Percentiles rank a stretch among this genome's conserved stretches.
Conservation (phyloP, 176 grass and related monocot genomes). For the Juncus inflexus region DNA sequence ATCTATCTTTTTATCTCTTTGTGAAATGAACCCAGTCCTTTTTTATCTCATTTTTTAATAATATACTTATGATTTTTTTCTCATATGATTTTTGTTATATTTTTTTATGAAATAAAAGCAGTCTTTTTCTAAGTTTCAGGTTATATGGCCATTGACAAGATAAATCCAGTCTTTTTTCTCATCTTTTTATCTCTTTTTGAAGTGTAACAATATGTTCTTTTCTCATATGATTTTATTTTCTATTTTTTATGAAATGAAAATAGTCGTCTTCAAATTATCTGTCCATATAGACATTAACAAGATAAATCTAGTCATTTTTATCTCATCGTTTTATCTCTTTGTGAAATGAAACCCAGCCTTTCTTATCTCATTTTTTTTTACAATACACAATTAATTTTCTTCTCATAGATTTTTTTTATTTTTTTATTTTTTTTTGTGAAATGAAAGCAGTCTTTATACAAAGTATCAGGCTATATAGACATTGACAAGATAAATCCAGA, state of each 20-base stretch:
- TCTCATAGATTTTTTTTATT: conserved; percentile 10
- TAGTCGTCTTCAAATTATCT: conserved; percentile 51
- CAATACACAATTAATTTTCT: not conserved
- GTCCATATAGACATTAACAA: conserved; percentile 85
- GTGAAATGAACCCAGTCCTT: too few species aligned
- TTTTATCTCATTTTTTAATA: too few species aligned
- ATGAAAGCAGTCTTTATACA: conserved; percentile 51
- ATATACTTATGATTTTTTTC: not conserved
- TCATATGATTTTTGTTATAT: too few species aligned
- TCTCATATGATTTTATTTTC: too few species aligned
- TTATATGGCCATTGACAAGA: too few species aligned
- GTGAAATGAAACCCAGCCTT: too few species aligned
- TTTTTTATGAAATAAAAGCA: conserved; percentile 23
- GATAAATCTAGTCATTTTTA: conserved; percentile 53
- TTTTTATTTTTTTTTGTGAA: conserved; percentile 1
- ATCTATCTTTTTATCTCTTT: too few species aligned
- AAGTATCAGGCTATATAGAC: conserved; percentile 71
- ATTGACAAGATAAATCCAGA: conserved; percentile 88
- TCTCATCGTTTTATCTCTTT: not conserved
- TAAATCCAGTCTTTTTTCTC: too few species aligned
- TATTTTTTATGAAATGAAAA: conserved; percentile 1
- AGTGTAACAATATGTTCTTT: too few species aligned
- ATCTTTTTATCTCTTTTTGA: too few species aligned
- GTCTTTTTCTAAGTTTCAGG: too few species aligned
- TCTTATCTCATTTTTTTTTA: too few species aligned